Evolutionary conservation across 129 eudicot species (phyloP), one percentile per base, ranked within the genome.

Genomic region (Centrapalus pauciflorus): DNA sequence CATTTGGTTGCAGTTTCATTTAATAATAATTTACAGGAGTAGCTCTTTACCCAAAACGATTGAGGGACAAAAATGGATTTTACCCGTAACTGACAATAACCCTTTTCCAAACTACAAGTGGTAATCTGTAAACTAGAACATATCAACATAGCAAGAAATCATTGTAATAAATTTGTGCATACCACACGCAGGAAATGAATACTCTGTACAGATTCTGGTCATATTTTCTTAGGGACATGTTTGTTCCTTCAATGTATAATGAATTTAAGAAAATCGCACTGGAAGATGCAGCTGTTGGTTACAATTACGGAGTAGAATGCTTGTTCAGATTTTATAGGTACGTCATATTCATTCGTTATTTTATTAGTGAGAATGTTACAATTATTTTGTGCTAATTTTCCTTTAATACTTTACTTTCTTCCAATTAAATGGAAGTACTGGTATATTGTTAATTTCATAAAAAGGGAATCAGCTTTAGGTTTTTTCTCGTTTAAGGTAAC

Each of bases 171-270:
- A n/a, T n/a, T n/a, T n/a, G n/a, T n/a, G n/a, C n/a, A n/a, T 34
- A 76, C 40, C 32, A 13, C 68, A 35, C 79, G 84, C 90, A 92
- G 98, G 98, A 88, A 84, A 92, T 92, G 98, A 92, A 92, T 77
- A 92, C 96, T 7, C 83, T 92, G 6, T 92, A 92, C 84, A 75
- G 95, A 67, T 92, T 92, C 82, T 92, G 98, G 98, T 88, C 89
- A 23, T 85, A 78, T 83, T 92, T 88, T 76, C 85, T 92, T 17
- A 73, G 98, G 79, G 72, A 88, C 82, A 71, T 77, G 69, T 88
- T 85, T 78, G 81, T 85, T 60, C 85, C 88, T 48, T 83, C 98
- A 23, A 92, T 92, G 98, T 92, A 92, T 64, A 66, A 83, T 13
- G 95, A 92, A 55, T 92, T 92, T 85, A 71, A 55, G 72, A 92